Conservation (phyloP, 83 land plant species). For the Picea mariana region DNA sequence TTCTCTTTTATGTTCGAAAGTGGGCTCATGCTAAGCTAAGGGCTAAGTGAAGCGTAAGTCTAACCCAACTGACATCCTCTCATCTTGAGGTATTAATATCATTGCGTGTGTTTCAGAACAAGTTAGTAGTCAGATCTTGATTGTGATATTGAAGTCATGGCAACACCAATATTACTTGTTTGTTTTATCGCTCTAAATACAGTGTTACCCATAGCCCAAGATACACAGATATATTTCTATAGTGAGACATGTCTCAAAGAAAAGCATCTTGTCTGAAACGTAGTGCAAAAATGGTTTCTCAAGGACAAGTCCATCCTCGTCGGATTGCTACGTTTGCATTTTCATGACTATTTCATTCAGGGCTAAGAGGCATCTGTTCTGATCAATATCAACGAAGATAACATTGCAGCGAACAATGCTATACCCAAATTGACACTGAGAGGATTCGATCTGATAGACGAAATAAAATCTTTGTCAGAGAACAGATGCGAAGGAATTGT, state of each 20-base stretch:
- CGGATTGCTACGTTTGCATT: conserved; percentile 34
- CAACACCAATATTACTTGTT: too few species aligned
- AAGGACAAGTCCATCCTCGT: conserved; percentile 27
- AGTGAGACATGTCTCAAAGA: conserved; percentile 28
- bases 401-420: conserved; percentile 22
- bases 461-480: conserved; percentile 11
- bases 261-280: conserved; percentile 14
- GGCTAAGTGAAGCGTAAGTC: too few species aligned
- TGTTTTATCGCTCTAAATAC: too few species aligned
- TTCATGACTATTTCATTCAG: conserved; percentile 50
- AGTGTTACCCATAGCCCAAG: background rate
- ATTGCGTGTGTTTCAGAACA: too few species aligned
- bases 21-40: too few species aligned
- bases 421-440: conserved; percentile 23
- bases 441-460: conserved; percentile 31
- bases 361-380: conserved; percentile 33
- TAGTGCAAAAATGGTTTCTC: conserved; percentile 13
- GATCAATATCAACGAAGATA: conserved; percentile 17
- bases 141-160: too few species aligned
- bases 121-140: too few species aligned
- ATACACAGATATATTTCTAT: conserved; percentile 24
- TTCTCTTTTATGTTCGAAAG: too few species aligned
- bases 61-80: too few species aligned
- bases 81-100: too few species aligned
- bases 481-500: conserved; percentile 18